Evolutionary conservation across 2,329 filamentous ascomycete species (phyloP).

Genomic region (Lasiodiplodia hormozganensis): DNA sequence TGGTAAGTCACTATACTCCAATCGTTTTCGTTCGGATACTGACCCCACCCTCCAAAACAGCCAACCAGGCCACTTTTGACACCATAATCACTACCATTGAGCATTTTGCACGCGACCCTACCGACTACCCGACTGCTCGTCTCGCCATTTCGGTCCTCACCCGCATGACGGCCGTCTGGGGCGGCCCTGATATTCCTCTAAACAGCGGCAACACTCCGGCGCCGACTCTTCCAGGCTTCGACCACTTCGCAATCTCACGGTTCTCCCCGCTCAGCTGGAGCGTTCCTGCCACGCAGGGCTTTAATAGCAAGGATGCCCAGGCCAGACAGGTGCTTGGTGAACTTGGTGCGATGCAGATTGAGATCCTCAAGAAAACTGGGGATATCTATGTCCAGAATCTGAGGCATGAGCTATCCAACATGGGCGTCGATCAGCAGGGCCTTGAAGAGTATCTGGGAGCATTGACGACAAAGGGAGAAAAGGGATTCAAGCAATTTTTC

Average conservation of each 20-base stretch:
- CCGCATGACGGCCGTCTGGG: conserved; percentile 88
- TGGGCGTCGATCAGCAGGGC: conserved; percentile 69
- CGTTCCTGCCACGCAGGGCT: conserved; percentile 77
- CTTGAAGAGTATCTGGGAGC: conserved; percentile 69
- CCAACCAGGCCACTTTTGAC: conserved; percentile 91
- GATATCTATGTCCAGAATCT: conserved; percentile 77
- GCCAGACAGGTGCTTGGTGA: conserved; percentile 87
- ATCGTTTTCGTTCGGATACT: not conserved
- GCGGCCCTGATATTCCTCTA: conserved; percentile 70
- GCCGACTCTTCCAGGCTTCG: conserved; percentile 78
- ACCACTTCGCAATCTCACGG: conserved; percentile 84
- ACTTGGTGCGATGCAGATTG: conserved; percentile 85
- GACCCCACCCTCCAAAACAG: conserved; percentile 37
- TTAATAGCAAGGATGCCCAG: conserved; percentile 87
- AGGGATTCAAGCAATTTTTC: conserved; percentile 29
- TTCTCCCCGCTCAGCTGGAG: conserved; percentile 94
- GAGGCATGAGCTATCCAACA: conserved; percentile 67
- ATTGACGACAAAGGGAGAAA: conserved; percentile 39
- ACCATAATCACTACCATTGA: conserved; percentile 85
- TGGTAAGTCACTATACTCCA: conserved; percentile 48
- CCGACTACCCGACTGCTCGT: conserved; percentile 69
- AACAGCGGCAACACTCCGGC: conserved; percentile 34
- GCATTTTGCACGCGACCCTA: conserved; percentile 78
- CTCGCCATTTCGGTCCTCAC: conserved; percentile 84
- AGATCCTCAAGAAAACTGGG: conserved; percentile 89